phyloP scores from a whole-genome alignment of 495 filamentous ascomycete species.

The Hypoxylon cercidicola region DNA sequence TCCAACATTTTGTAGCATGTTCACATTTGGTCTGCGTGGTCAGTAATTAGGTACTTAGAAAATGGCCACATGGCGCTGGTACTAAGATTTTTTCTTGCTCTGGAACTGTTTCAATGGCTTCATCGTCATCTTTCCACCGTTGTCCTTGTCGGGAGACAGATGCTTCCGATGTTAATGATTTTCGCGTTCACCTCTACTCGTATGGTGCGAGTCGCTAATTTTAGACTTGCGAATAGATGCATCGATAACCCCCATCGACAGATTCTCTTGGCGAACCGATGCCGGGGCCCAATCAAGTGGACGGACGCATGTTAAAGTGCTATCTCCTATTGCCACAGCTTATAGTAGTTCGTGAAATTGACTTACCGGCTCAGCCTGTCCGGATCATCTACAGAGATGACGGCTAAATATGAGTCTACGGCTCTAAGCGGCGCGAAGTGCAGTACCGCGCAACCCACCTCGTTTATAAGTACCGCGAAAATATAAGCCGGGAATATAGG shows the following conservation, averaged over 20 bases:
- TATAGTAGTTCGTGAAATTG: neutral
- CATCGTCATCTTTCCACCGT: neutral
- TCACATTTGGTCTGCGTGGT: no score
- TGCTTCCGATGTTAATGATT: neutral
- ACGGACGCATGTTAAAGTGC: neutral
- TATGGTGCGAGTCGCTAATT: neutral
- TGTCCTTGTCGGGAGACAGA: no score
- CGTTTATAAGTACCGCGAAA: conserved; percentile 27
- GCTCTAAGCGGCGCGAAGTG: conserved; percentile 2
- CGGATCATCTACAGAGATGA: conserved; percentile 29
- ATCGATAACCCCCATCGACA: neutral
- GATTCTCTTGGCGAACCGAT: neutral
- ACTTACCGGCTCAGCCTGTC: conserved; percentile 23
- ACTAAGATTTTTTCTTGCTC: no score
- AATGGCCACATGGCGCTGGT: no score
- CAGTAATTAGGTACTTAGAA: no score
- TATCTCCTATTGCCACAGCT: conserved; percentile 13
- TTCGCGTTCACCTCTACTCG: neutral
- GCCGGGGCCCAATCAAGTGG: neutral
- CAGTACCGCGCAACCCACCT: conserved; percentile 13
- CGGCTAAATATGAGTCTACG: conserved; percentile 35
- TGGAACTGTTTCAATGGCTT: no score
- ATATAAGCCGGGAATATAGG: conserved; percentile 42
- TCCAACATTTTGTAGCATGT: no score
- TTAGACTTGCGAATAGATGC: neutral